phyloP scores from a whole-genome alignment of 2,329 filamentous ascomycete species.

The Acrodontium crateriforme region DNA sequence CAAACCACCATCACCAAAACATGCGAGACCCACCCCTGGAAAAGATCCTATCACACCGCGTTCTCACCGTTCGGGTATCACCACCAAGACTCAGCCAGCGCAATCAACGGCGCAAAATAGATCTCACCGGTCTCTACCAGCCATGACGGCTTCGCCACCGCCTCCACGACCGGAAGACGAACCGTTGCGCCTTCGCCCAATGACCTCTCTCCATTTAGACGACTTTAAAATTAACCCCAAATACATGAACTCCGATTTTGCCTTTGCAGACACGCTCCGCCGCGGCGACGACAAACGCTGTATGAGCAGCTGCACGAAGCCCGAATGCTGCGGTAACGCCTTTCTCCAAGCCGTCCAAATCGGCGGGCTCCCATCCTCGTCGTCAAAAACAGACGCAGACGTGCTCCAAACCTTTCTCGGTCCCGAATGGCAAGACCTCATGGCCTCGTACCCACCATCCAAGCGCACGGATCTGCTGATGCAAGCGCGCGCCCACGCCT shows the following conservation, averaged over 20 bases:
- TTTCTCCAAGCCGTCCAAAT: slow-evolving; percentile 51
- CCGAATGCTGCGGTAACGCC: slow-evolving; percentile 61
- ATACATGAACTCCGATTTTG: slow-evolving; percentile 58
- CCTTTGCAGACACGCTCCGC: slow-evolving; percentile 62
- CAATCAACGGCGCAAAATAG: too few species aligned
- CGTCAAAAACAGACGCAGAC: slow-evolving; percentile 14
- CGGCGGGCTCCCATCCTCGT: slow-evolving; percentile 8
- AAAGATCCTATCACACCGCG: too few species aligned
- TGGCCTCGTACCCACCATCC: slow-evolving; percentile 18
- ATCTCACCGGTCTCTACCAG: too few species aligned
- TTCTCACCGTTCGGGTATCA: too few species aligned
- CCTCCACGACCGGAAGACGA: slow-evolving; percentile 21
- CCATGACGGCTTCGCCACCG: slow-evolving; percentile 10
- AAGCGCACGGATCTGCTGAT: slow-evolving; percentile 54
- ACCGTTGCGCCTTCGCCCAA: slow-evolving; percentile 44
- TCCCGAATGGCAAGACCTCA: slow-evolving; percentile 10
- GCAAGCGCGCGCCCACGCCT: slow-evolving; percentile 58
- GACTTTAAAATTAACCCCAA: slow-evolving; percentile 75
- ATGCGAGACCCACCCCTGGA: too few species aligned
- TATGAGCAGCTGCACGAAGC: slow-evolving; percentile 59
- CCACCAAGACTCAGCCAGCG: too few species aligned
- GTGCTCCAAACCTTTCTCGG: slow-evolving; percentile 17
- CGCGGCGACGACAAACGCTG: slow-evolving; percentile 54
- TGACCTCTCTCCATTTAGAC: slow-evolving; percentile 44
- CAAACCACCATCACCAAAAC: too few species aligned